Evolutionary conservation across 164 flowering plant genomes (phyloP), one percentile per base, ranked within the genome.

Genomic region (Vitis labrusca): DNA sequence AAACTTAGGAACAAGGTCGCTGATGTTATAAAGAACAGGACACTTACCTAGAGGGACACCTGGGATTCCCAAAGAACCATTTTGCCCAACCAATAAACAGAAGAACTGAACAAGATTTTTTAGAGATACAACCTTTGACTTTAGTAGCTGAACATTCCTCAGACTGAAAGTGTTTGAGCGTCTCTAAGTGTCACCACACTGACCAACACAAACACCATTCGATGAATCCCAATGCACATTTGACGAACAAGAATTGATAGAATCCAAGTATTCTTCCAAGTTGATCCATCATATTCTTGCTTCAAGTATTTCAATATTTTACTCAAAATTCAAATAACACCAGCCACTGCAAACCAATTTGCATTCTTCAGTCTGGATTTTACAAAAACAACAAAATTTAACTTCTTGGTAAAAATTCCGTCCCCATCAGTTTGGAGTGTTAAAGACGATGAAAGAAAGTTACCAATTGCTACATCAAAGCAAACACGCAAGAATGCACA

Each of bases 21-120:
- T 77, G 59, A 83, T 78, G 64, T 62, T 58, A 47, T 27, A 13
- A 75, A 81, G 59, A 78, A 79, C 53, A 27, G 67, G 73, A 73
- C 75, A 74, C 65, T 70, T 72, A 50, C 72, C 49, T 6, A 14
- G 51, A 59, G 76, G 73, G 73, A 64, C 77, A 69, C 19, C 67
- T 3, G 11, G 62, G 50, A 48, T 73, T 76, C 83, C 91, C 68
- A 64, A 48, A 50, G 9, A 65, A 50, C 51, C 77, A 72, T 65
- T 68, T 68, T 65, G 74, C 9, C 74, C 84, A 59, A 77, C 85
- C 74, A 91, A 53, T 15, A 97, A 87, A 76, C 92, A 88, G 14
- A 88, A 70, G 3, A 90, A 77, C 79, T 88, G 94, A 75, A 89
- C 74, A 65, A 87, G 71, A 61, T 71, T 70, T 55, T 91, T 97